Percentiles rank a stretch among this genome's conserved stretches.
phyloP scores from a whole-genome alignment of 192 early-diverging fungal species.

The Glomus cerebriforme region DNA sequence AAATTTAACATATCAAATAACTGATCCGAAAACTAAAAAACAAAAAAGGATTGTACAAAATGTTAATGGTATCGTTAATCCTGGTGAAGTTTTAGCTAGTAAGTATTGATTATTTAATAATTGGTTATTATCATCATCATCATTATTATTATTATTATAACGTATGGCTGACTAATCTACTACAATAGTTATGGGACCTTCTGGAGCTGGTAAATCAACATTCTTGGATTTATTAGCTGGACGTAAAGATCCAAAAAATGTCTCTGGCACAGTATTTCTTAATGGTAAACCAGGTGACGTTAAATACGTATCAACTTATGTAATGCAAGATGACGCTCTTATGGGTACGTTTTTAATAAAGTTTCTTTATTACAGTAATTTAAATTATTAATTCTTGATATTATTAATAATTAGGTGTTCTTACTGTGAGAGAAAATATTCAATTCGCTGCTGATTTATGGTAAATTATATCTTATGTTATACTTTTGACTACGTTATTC shows the following conservation, averaged over 20 bases:
- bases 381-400: not conserved
- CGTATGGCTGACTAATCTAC: not conserved
- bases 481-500: not conserved
- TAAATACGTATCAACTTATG: conserved; percentile 27
- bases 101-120: too few species aligned
- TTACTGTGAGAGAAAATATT: conserved; percentile 77
- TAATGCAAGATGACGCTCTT: conserved; percentile 30
- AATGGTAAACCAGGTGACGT: conserved; percentile 43
- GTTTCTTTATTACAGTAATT: not conserved
- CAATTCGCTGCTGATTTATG: conserved; percentile 77
- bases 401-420: conserved; percentile 2
- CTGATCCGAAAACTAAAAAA: conserved; percentile 17
- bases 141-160: too few species aligned
- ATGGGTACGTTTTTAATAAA: conserved; percentile 15
- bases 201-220: conserved; percentile 90
- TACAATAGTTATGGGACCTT: conserved; percentile 79
- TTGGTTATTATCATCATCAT: too few species aligned
- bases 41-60: conserved; percentile 4
- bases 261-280: conserved; percentile 56
- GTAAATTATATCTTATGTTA: conserved; percentile 35
- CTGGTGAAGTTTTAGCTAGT: conserved; percentile 30
- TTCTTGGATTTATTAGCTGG: conserved; percentile 81
- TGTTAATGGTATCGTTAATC: conserved; percentile 6
- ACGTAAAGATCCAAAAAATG: conserved; percentile 58
- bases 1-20: not conserved